Evolutionary conservation across 306 rosid genomes (phyloP).

Genomic region (Ormosia emarginata): DNA sequence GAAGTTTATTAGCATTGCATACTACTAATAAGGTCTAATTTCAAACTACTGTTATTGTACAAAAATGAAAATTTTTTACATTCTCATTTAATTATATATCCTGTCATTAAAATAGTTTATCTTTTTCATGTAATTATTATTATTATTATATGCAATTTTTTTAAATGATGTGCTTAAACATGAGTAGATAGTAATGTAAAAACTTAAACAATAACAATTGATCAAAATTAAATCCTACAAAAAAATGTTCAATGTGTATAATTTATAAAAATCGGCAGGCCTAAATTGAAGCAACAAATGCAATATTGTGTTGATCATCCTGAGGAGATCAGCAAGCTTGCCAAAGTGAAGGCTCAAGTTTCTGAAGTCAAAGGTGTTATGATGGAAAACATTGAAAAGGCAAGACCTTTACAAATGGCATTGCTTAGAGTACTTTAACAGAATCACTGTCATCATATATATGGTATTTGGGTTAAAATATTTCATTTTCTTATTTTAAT

Average conservation of each 20-base stretch:
- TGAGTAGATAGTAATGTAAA: not conserved
- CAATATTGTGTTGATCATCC: constrained; percentile 92
- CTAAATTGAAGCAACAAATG: constrained; percentile 92
- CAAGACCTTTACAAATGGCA: not conserved
- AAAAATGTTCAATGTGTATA: not conserved
- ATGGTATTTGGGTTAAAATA: not conserved
- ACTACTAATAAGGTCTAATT: not conserved
- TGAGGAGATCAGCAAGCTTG: constrained; percentile 94
- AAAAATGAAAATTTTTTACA: too few relatives aligned
- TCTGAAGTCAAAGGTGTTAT: constrained; percentile 98
- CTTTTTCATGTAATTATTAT: not conserved
- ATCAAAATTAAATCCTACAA: not conserved
- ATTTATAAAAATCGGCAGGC: constrained; percentile 31
- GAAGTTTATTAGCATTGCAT: not conserved
- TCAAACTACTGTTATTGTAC: not conserved
- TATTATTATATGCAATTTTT: not conserved
- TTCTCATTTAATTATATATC: not conserved
- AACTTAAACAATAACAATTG: not conserved
- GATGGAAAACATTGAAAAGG: constrained; percentile 99
- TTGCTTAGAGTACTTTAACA: not conserved
- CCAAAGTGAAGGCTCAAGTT: constrained; percentile 97
- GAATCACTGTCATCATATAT: not conserved
- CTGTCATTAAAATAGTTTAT: not conserved
- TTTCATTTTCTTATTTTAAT: not conserved
- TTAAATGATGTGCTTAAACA: not conserved